These are phyloP conservation scores for Flaveria linearis DNA, from an alignment of 129 eudicot species.

Conservation along the genomic window DNA sequence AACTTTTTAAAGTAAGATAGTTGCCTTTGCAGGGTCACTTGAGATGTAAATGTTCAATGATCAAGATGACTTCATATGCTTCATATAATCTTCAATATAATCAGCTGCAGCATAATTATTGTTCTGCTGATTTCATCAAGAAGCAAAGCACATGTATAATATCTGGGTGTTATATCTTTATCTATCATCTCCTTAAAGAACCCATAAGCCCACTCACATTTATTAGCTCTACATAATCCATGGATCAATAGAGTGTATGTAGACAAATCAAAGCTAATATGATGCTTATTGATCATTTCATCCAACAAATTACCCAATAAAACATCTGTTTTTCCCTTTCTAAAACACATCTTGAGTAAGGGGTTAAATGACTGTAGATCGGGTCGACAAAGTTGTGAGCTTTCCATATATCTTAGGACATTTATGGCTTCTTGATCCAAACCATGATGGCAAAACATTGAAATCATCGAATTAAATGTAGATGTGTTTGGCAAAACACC, in stretches of 20 bases:
- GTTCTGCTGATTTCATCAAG: slow-evolving; percentile 50
- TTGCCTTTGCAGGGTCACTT: slow-evolving; percentile 7
- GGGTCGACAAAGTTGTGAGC: slow-evolving; percentile 52
- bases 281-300: slow-evolving; percentile 65
- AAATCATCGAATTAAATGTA: slow-evolving; percentile 77
- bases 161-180: slow-evolving; percentile 62
- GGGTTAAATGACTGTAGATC: slow-evolving; percentile 68
- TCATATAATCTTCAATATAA: slow-evolving; percentile 56
- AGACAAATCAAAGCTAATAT: slow-evolving; percentile 65
- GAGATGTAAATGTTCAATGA: slow-evolving; percentile 1
- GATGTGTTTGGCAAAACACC: slow-evolving; percentile 55
- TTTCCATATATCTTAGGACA: slow-evolving; percentile 49
- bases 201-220: slow-evolving; percentile 61
- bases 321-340: slow-evolving; percentile 39
- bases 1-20: background rate
- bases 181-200: slow-evolving; percentile 66
- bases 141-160: slow-evolving; percentile 68
- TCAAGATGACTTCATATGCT: slow-evolving; percentile 59
- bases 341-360: slow-evolving; percentile 59
- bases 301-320: slow-evolving; percentile 51
- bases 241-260: slow-evolving; percentile 76
- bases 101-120: slow-evolving; percentile 65
- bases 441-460: slow-evolving; percentile 73
- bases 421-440: slow-evolving; percentile 53
- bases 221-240: slow-evolving; percentile 65